These are phyloP conservation scores for Sindora glabra DNA, from an alignment of 306 rosid genomes.

Conservation along the genomic window DNA sequence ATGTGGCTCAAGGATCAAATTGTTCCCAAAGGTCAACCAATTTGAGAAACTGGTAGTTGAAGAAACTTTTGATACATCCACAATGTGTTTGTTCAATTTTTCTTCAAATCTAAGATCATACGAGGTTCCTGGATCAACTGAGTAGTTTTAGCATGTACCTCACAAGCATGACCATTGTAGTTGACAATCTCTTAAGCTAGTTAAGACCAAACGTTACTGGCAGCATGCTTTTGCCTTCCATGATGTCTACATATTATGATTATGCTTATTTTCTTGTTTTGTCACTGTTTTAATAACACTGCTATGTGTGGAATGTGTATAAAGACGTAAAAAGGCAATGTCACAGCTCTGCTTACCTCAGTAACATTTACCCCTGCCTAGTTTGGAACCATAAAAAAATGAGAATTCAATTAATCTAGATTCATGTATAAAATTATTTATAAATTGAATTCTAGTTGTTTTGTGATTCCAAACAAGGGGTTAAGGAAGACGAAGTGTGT, in stretches of 20 bases:
- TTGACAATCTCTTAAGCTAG: neutral
- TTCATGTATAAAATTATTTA: too few species aligned
- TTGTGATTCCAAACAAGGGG: too few species aligned
- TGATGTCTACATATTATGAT: too few species aligned
- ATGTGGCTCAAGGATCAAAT: slow-evolving; percentile 90
- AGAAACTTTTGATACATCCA: slow-evolving; percentile 10
- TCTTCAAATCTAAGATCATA: slow-evolving; percentile 11
- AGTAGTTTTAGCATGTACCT: slow-evolving; percentile 1
- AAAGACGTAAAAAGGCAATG: neutral
- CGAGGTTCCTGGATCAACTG: too few species aligned
- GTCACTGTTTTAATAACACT: neutral
- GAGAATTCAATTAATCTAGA: too few species aligned
- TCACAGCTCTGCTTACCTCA: too few species aligned
- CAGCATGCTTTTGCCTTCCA: too few species aligned
- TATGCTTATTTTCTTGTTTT: neutral
- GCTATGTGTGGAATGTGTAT: neutral
- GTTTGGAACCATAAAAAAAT: too few species aligned
- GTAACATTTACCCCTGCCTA: too few species aligned
- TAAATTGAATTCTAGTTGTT: too few species aligned
- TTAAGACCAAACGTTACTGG: slow-evolving; percentile 4
- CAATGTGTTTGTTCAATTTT: slow-evolving; percentile 2
- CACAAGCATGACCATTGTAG: neutral
- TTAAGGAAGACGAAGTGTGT: too few species aligned
- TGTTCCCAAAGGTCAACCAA: slow-evolving; percentile 84
- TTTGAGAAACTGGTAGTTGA: slow-evolving; percentile 32